phyloP scores from a whole-genome alignment of 768 basidiomycete species.

The Termitomyces sp. region DNA sequence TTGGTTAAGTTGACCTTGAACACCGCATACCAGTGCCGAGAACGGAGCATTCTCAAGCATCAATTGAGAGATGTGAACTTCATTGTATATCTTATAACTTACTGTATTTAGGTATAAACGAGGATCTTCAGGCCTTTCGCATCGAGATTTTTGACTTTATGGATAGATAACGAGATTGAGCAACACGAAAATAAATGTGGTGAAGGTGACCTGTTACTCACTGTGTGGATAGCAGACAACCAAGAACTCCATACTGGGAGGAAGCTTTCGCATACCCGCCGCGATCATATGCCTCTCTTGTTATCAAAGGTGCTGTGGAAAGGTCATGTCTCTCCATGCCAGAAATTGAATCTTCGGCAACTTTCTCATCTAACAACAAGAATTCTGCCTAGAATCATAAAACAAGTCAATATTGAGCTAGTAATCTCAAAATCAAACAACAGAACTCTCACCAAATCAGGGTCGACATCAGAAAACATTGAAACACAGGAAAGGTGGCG shows the following conservation, averaged over 20 bases:
- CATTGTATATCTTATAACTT: conserved; percentile 7
- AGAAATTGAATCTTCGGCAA: background rate
- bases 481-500: background rate
- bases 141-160: conserved; percentile 26
- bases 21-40: conserved; percentile 71
- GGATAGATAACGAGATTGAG: background rate
- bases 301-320: conserved; percentile 46
- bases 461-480: background rate
- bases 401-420: background rate
- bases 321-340: conserved; percentile 26
- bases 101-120: conserved; percentile 69
- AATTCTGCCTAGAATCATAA: conserved; percentile 10
- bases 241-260: conserved; percentile 62
- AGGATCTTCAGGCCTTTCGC: conserved; percentile 28
- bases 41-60: conserved; percentile 61
- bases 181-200: background rate
- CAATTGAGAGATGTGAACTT: background rate
- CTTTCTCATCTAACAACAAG: conserved; percentile 6
- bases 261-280: conserved; percentile 24
- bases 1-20: conserved; percentile 45
- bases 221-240: conserved; percentile 41
- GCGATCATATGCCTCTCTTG: conserved; percentile 39
- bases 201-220: conserved; percentile 18
- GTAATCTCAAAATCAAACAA: background rate
- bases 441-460: background rate